phyloP scores from a whole-genome alignment of 2,329 filamentous ascomycete genomes.

The Zasmidium angulare region DNA sequence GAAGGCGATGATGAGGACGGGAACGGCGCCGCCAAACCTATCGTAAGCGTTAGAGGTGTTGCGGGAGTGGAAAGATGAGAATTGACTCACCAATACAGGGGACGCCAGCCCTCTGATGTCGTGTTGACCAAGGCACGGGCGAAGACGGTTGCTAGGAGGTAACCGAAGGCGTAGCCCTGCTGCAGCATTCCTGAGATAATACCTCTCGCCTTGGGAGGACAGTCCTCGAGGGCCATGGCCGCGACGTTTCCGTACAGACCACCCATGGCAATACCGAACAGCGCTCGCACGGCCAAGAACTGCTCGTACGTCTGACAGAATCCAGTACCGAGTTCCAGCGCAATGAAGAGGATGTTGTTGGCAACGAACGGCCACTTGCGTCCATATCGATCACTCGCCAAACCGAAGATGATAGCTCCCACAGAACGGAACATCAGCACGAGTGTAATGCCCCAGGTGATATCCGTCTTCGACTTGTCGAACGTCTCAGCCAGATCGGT shows the following conservation, averaged over 20 bases:
- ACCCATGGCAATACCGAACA: slow-evolving; percentile 66
- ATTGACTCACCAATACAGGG: slow-evolving; percentile 46
- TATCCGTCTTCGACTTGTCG: slow-evolving; percentile 55
- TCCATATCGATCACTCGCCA: slow-evolving; percentile 35
- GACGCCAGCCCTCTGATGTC: slow-evolving; percentile 76
- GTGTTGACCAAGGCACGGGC: slow-evolving; percentile 67
- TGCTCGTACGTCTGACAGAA: slow-evolving; percentile 59
- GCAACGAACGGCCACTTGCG: slow-evolving; percentile 54
- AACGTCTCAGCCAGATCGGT: slow-evolving; percentile 55
- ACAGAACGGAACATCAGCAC: slow-evolving; percentile 63
- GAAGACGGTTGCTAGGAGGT: slow-evolving; percentile 52
- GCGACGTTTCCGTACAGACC: slow-evolving; percentile 63
- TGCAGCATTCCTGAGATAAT: slow-evolving; percentile 63
- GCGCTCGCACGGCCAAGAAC: slow-evolving; percentile 59
- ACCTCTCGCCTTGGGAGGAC: slow-evolving; percentile 58
- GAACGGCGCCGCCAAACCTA: slow-evolving; percentile 84
- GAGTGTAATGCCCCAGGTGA: slow-evolving; percentile 59
- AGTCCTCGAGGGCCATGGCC: slow-evolving; percentile 63
- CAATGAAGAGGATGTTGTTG: slow-evolving; percentile 62
- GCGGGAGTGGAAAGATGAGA: neutral
- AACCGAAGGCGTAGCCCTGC: slow-evolving; percentile 65
- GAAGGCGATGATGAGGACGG: slow-evolving; percentile 76
- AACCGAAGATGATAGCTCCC: slow-evolving; percentile 58
- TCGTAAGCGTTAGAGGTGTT: slow-evolving; percentile 42
- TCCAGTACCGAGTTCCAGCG: slow-evolving; percentile 60